Percentiles rank a stretch among this genome's conserved stretches.
Evolutionary conservation across 169 alveolate genomes (phyloP).

Genomic region (Plasmodium vivax): DNA sequence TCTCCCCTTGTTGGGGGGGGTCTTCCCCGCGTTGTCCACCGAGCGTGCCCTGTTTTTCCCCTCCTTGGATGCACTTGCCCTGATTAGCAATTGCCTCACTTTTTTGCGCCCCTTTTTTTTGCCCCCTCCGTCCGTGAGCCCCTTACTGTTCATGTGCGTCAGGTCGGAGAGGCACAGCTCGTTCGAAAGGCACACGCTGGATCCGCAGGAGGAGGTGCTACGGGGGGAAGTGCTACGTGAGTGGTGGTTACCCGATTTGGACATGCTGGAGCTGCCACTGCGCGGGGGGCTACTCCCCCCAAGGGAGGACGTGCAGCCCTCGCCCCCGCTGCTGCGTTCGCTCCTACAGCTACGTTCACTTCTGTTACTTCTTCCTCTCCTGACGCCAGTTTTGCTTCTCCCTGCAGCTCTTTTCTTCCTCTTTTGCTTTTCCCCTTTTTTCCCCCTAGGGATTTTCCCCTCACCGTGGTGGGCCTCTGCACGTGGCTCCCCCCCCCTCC

Average conservation of each 20-base stretch:
- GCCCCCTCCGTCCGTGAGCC: neutral
- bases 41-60: neutral
- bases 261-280: neutral
- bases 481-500: neutral
- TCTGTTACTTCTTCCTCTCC: neutral
- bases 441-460: neutral
- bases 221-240: neutral
- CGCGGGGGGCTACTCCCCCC: neutral
- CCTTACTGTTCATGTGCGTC: conserved; percentile 54
- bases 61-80: neutral
- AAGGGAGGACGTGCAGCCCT: neutral
- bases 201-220: neutral
- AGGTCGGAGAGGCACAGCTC: conserved; percentile 43
- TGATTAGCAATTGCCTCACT: neutral
- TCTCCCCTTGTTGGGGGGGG: neutral
- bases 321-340: neutral
- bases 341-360: neutral
- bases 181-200: conserved; percentile 7
- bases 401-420: neutral
- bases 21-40: neutral
- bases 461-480: neutral
- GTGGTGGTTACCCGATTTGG: neutral
- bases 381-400: neutral
- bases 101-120: conserved; percentile 13
- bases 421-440: neutral